Conservation (phyloP, 495 filamentous ascomycete species). For the Trichoderma orchidacearum region DNA sequence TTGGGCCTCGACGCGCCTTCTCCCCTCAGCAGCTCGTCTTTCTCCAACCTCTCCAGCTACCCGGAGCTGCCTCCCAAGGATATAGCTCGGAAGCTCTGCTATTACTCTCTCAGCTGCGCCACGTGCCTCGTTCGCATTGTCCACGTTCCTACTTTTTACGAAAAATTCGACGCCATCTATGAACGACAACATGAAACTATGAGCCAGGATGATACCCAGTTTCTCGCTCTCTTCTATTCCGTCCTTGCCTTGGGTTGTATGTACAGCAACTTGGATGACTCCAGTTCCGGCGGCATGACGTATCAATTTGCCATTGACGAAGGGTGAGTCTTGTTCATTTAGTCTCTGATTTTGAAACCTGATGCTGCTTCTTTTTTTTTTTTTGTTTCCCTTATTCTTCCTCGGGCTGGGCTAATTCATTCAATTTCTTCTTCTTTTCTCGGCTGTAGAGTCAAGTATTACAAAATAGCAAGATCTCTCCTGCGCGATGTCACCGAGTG, state of each 20-base stretch:
- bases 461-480: conserved; percentile 55
- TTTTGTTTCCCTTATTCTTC: too few species aligned
- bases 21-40: conserved; percentile 36
- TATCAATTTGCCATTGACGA: conserved; percentile 66
- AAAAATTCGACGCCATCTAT: conserved; percentile 67
- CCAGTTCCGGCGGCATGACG: conserved; percentile 13
- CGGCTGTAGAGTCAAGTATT: conserved; percentile 70
- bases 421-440: conserved; percentile 4
- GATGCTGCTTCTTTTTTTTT: background rate
- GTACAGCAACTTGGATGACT: conserved; percentile 46
- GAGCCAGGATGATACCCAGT: conserved; percentile 61
- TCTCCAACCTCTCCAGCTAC: conserved; percentile 41
- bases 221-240: conserved; percentile 71
- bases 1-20: conserved; percentile 56
- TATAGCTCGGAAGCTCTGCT: conserved; percentile 53
- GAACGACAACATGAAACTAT: conserved; percentile 54
- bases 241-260: conserved; percentile 79
- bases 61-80: conserved; percentile 59
- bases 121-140: conserved; percentile 73
- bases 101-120: conserved; percentile 70
- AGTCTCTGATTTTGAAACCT: background rate
- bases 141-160: conserved; percentile 78
- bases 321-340: conserved; percentile 46
- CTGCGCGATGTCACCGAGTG: conserved; percentile 87
- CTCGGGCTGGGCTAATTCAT: too few species aligned